Evolutionary conservation across 2,329 filamentous ascomycete genomes (phyloP), one percentile per base, ranked within the genome.

Genomic region (Trichocomaceae sp.): DNA sequence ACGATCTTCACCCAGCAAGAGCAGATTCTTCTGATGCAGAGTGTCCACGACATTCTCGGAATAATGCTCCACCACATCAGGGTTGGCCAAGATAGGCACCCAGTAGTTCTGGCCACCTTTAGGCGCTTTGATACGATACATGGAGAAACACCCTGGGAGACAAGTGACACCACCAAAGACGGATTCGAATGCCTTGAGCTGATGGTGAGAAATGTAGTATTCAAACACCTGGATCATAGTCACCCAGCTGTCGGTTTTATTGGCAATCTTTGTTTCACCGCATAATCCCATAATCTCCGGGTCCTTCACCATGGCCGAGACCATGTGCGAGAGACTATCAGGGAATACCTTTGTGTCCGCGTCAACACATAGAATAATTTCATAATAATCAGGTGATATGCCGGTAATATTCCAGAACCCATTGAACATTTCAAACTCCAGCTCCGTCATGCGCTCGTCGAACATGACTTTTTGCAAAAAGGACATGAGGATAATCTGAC

Each of bases 401-500:
- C 95, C 95, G 17, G 93, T 99, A 45, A 99, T 89, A 72, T 96
- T 96, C 91, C 92, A 99, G 60, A 99, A 80, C 52, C 93, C 93
- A 69, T 97, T 99, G 79, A 99, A 99, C 88, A 99, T 97, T 69
- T 99, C 93, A 67, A 90, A 99, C 72, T 99, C 93, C 51, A 99
- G 85, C 72, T 99, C 92, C 17, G 95, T 99, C 93, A 99, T 99
- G 59, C 93, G 88, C 75, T 99, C 95, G 70, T 99, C 93, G 66
- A 99, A 99, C 93, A 99, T 99, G 68, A 99, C 93, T 77, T 99
- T 99, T 70, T 99, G 93, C 63, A 99, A 77, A 80, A 99, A 99
- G 5, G 91, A 96, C 93, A 99, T 99, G 62, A 99, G 81, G 63
- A 99, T 93, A 67, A 99, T 96, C 72, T 99, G 93, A 77, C 90